These are phyloP conservation scores for Microbotryomycetes sp. DNA, from an alignment of 1,284 basidiomycete genomes.

Conservation along the genomic window DNA sequence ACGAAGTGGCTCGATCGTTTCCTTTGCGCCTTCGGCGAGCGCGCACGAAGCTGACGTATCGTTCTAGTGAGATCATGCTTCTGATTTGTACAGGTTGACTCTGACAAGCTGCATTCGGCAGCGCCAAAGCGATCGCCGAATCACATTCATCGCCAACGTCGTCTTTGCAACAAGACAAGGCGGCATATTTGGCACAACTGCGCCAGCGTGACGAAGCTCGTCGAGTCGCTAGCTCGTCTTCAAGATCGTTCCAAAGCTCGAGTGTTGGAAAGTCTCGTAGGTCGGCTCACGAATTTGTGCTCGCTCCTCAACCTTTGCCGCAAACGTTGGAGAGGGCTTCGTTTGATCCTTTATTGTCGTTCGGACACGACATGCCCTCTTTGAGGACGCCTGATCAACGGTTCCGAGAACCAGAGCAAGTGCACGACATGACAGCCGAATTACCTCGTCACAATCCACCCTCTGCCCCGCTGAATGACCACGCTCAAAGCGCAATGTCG, in stretches of 20 bases:
- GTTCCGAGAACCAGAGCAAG: not conserved
- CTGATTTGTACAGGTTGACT: not conserved
- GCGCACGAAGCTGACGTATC: not conserved
- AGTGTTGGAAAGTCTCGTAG: no score
- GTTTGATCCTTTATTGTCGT: not conserved
- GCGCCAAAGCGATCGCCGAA: conserved; percentile 13
- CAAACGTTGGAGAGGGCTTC: not conserved
- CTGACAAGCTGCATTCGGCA: not conserved
- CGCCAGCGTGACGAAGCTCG: conserved; percentile 7
- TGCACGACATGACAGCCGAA: no score
- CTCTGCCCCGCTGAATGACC: not conserved
- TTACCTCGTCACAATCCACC: not conserved
- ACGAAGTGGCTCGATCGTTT: conserved; percentile 7
- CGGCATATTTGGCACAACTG: conserved; percentile 15
- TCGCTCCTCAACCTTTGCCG: not conserved
- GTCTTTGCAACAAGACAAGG: conserved; percentile 11
- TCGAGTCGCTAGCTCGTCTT: not conserved
- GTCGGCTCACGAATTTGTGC: not conserved
- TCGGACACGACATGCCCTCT: not conserved
- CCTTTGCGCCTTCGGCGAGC: conserved; percentile 18
- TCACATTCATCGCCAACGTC: not conserved
- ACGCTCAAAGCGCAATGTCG: not conserved
- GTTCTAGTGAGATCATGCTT: not conserved
- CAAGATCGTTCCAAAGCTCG: not conserved
- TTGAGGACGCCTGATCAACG: not conserved